Conservation (phyloP, 2,329 filamentous ascomycete species). For the Metarhizium anisopliae region DNA sequence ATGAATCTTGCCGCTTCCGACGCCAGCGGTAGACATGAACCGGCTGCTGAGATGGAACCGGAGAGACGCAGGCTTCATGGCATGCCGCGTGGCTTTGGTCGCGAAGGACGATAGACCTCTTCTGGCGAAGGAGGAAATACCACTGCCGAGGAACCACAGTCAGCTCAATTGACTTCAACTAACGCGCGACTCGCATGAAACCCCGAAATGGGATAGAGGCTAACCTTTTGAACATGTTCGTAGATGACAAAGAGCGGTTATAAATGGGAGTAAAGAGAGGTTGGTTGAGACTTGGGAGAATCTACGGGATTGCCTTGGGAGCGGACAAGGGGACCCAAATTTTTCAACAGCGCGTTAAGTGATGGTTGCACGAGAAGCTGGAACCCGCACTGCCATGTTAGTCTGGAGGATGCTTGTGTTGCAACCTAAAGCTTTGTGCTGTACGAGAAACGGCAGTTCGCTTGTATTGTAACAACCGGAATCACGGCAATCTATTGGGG, state of each 20-base stretch:
- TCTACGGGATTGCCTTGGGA: conserved; percentile 39
- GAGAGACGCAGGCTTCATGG: conserved; percentile 46
- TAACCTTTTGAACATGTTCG: conserved; percentile 79
- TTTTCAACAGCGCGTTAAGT: no score
- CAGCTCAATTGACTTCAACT: conserved; percentile 44
- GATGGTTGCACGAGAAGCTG: no score
- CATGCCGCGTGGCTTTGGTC: conserved; percentile 47
- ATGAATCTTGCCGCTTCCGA: conserved; percentile 59
- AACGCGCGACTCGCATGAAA: conserved; percentile 10
- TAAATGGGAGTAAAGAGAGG: conserved; percentile 50
- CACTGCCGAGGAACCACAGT: conserved; percentile 42
- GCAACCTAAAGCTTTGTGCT: no score
- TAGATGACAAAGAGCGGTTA: conserved; percentile 58
- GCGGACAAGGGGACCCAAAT: conserved; percentile 15
- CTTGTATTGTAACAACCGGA: no score
- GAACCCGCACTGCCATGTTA: no score
- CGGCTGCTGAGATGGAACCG: conserved; percentile 46
- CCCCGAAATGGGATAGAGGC: conserved; percentile 27
- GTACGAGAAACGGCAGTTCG: no score
- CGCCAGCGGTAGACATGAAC: conserved; percentile 49
- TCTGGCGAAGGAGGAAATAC: conserved; percentile 55
- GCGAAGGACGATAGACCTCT: conserved; percentile 51
- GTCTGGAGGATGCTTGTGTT: no score
- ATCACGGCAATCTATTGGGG: no score
- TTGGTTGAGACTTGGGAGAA: conserved; percentile 40